Base-by-base conservation (phyloP, 345 rosid genomes). In the Populus alba region DNA sequence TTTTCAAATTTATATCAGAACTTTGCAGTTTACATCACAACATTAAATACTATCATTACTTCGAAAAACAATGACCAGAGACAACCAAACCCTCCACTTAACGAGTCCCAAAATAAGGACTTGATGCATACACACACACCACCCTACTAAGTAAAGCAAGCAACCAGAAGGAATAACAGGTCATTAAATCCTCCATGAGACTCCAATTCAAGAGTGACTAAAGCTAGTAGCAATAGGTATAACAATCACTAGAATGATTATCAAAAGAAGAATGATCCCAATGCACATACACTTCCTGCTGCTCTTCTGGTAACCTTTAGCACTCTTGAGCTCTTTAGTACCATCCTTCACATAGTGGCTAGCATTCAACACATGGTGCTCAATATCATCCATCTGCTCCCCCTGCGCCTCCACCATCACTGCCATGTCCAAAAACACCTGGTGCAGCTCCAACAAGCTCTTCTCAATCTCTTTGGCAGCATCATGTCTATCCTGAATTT, bases 401-500 rank as follows among this genome's bases (percentile, higher is more conserved):
- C 97, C 99, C 71, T 97, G 99, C 0, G 94, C 75, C 82, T 92
- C 97, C 62, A 94, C 98, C 97, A 94, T 92, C 57, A 97, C 97
- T 0, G 97, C 94, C 99, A 92, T 97, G 78, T 96, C 99, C 35
- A 94, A 13, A 78, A 96, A 96, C 85, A 94, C 91, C 62, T 94
- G 99, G 69, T 96, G 99, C 79, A 97, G 93, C 90, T 94, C 98
- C 81, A 92, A 73, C 73, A 96, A 68, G 78, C 95, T 96, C 90
- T 87, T 94, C 92, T 96, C 98, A 18, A 96, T 91, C 93, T 91
- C 98, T 78, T 91, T 94, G 0, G 97, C 99, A 0, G 97, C 89
- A 1, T 92, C 98, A 10, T 91, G 87, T 86, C 99, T 89, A 81
- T 88, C 99, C 74, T 92, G 98, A 75, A 96, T 96, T 89, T 94